phyloP scores from a whole-genome alignment of 331 rosid genomes.

The Malus hybrid region DNA sequence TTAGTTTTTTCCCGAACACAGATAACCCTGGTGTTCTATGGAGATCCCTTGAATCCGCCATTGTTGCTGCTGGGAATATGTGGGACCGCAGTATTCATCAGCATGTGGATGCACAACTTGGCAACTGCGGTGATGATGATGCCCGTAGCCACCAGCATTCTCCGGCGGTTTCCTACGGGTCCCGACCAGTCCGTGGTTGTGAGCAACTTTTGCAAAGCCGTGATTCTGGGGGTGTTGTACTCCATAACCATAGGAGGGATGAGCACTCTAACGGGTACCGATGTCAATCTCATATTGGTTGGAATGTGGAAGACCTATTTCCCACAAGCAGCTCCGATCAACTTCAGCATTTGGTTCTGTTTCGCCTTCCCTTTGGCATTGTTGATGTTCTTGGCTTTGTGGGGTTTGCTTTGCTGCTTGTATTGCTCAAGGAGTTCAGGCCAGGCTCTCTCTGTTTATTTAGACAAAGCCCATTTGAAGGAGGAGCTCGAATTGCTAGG shows the following conservation, averaged over 20 bases:
- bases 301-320: constrained; percentile 77
- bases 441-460: constrained; percentile 43
- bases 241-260: constrained; percentile 62
- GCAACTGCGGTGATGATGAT: constrained; percentile 82
- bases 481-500: constrained; percentile 72
- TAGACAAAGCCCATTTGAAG: constrained; percentile 58
- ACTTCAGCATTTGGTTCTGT: constrained; percentile 62
- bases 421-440: constrained; percentile 43
- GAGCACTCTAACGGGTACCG: constrained; percentile 82
- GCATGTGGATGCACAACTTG: constrained; percentile 96
- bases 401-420: constrained; percentile 50
- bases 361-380: constrained; percentile 69
- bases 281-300: constrained; percentile 69
- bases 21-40: constrained; percentile 60
- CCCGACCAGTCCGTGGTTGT: constrained; percentile 36
- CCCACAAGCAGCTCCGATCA: constrained; percentile 50
- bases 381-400: constrained; percentile 36
- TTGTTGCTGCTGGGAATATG: constrained; percentile 55
- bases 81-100: constrained; percentile 59
- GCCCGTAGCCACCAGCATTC: constrained; percentile 79
- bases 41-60: constrained; percentile 64
- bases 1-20: not conserved
- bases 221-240: constrained; percentile 53
- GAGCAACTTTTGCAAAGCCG: constrained; percentile 66
- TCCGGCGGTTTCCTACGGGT: constrained; percentile 41